Base-by-base conservation (phyloP, 164 flowering plant genomes). In the Chimonanthus praecox region DNA sequence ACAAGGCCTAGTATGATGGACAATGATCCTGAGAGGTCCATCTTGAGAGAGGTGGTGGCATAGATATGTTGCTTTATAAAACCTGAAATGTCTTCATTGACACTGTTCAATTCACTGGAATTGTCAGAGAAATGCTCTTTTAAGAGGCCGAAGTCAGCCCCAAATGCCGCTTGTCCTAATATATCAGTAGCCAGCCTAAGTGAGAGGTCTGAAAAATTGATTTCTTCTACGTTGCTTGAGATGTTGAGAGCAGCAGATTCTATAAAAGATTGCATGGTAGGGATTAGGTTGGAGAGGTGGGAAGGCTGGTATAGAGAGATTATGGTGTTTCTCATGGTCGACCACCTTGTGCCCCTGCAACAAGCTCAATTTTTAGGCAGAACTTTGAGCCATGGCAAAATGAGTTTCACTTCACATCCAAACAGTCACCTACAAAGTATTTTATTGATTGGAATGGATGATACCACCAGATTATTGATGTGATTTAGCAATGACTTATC, bases 161-260 rank as follows among this genome's bases (percentile, higher is more conserved):
- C 98, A 72, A 95, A 95, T 21, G 98, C 98, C 0, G 99, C 93
- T 72, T 85, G 83, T 6, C 99, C 96, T 11, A 92, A 91, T 4
- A 95, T 81, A 79, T 95, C 98, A 6, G 98, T 90, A 50, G 98
- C 90, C 77, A 93, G 49, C 75, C 85, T 84, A 60, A 95, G 85
- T 64, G 92, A 87, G 69, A 91, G 82, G 64, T 89, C 79, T 13
- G 95, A 89, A 74, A 95, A 91, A 2, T 64, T 72, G 64, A 92
- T 73, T 67, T 84, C 90, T 63, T 85, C 84, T 20, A 68, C 75
- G 20, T 79, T 70, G 47, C 80, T 67, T 0, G 77, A 68, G 50
- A 92, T 90, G 69, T 80, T 84, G 67, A 79, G 72, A 70, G 87
- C 67, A 18, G 93, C 89, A 11, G 92, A 80, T 45, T 85, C 88